phyloP scores from a whole-genome alignment of 495 filamentous ascomycete species.

The Aspergillus affinis region DNA sequence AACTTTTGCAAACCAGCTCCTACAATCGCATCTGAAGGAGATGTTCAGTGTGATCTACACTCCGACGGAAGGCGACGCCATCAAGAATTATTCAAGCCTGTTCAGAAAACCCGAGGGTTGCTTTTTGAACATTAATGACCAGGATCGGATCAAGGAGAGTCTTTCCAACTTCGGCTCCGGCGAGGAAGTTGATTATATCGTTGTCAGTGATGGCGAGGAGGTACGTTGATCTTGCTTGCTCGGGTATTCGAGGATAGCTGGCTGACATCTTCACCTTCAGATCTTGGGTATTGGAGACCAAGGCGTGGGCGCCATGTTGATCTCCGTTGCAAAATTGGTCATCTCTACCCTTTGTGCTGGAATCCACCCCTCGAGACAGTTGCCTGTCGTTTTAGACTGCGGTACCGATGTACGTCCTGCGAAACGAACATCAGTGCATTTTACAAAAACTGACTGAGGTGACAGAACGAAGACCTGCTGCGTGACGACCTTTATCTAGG shows the following conservation, averaged over 20 bases:
- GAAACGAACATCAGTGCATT: background rate
- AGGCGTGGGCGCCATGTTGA: conserved; percentile 84
- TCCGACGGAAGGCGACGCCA: conserved; percentile 89
- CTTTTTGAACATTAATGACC: conserved; percentile 53
- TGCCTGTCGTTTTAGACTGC: conserved; percentile 84
- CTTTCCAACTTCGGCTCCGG: conserved; percentile 64
- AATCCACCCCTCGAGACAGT: conserved; percentile 74
- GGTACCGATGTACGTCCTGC: conserved; percentile 63
- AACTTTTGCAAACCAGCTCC: conserved; percentile 40
- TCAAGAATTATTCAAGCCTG: conserved; percentile 76
- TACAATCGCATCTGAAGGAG: conserved; percentile 70
- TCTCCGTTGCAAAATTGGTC: conserved; percentile 79
- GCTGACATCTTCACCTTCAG: conserved; percentile 40
- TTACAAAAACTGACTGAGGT: conserved; percentile 12
- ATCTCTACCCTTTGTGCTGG: conserved; percentile 83
- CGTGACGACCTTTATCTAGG: conserved; percentile 84
- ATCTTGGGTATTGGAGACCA: conserved; percentile 91
- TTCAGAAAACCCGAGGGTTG: conserved; percentile 78
- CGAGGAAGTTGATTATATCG: conserved; percentile 86
- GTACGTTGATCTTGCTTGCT: conserved; percentile 20
- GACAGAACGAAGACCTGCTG: conserved; percentile 67
- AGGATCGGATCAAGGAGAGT: conserved; percentile 58
- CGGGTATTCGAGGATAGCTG: background rate
- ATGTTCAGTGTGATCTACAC: conserved; percentile 91
- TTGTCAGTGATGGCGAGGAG: conserved; percentile 77